Conservation (phyloP, 441 rosid species). For the Capsella rubella region DNA sequence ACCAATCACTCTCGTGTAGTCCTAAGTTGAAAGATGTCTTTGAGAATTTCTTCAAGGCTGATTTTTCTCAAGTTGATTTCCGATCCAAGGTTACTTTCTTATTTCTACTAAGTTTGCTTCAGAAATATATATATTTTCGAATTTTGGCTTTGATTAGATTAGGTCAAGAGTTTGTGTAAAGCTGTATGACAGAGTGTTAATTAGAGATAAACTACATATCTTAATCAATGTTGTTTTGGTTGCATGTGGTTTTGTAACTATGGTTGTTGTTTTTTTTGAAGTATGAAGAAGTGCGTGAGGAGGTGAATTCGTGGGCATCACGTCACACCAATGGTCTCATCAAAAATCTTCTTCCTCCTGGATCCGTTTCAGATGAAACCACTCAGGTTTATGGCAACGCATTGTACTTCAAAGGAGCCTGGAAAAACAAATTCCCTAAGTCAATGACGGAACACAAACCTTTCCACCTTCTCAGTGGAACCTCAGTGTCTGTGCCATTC, state of each 20-base stretch:
- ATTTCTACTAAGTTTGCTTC: background rate
- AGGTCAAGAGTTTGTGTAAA: no score
- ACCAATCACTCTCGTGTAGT: background rate
- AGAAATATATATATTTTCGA: no score
- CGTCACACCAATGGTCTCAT: constrained; percentile 18
- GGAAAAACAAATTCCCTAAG: background rate
- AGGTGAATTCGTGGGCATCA: constrained; percentile 8
- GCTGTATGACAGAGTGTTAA: no score
- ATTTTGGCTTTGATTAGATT: no score
- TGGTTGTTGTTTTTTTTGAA: background rate
- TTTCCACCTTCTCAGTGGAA: background rate
- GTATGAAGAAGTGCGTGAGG: constrained; percentile 14
- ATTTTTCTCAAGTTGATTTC: background rate
- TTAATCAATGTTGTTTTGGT: background rate
- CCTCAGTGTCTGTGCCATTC: background rate
- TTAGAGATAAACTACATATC: no score
- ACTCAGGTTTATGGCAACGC: background rate
- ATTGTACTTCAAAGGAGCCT: background rate
- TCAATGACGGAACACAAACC: background rate
- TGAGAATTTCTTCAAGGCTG: background rate
- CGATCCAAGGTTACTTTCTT: background rate
- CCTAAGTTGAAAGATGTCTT: background rate
- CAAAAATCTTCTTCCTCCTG: background rate
- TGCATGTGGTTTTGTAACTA: background rate
- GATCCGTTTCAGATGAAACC: background rate